Percentiles rank a stretch among this genome's conserved stretches.
These are phyloP conservation scores for Datura wrightii DNA, from an alignment of 257 asterid species.

Conservation along the genomic window DNA sequence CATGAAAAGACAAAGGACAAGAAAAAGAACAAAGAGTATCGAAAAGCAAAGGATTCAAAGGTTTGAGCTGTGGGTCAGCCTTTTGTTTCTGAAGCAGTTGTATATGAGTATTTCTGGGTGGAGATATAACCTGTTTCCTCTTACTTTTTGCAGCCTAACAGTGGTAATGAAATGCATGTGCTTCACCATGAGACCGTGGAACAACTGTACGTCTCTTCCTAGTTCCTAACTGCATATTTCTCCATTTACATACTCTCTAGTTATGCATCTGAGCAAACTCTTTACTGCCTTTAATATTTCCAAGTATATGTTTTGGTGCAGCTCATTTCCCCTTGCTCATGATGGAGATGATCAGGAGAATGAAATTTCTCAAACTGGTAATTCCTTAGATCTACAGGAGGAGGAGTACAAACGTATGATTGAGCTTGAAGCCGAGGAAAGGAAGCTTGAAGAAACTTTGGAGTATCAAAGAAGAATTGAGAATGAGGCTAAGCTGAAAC, in stretches of 20 bases:
- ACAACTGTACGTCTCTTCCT: conserved; percentile 58
- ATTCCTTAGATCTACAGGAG: conserved; percentile 55
- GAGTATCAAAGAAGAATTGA: conserved; percentile 93
- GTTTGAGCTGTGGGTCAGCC: conserved; percentile 50
- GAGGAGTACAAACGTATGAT: conserved; percentile 73
- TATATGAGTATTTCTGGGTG: conserved; percentile 23
- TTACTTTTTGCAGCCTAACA: conserved; percentile 60
- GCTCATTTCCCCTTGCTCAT: conserved; percentile 59
- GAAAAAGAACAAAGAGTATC: conserved; percentile 75
- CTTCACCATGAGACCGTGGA: conserved; percentile 56
- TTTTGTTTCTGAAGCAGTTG: conserved; percentile 24
- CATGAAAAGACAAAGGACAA: conserved; percentile 80
- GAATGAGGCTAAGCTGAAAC: conserved; percentile 94
- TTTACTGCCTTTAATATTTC: conserved; percentile 6
- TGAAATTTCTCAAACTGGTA: conserved; percentile 54
- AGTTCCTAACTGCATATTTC: neutral
- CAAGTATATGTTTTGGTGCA: conserved; percentile 49
- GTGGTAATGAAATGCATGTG: conserved; percentile 52
- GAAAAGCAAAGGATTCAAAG: conserved; percentile 81
- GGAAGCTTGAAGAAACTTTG: conserved; percentile 96
- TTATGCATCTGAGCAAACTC: neutral
- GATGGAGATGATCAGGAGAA: conserved; percentile 55
- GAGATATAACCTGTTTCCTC: conserved; percentile 34
- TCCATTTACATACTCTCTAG: neutral
- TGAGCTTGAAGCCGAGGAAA: conserved; percentile 97